These are phyloP conservation scores for Starmera pachycereana DNA, from an alignment of 805 yeast genomes.

Conservation along the genomic window DNA sequence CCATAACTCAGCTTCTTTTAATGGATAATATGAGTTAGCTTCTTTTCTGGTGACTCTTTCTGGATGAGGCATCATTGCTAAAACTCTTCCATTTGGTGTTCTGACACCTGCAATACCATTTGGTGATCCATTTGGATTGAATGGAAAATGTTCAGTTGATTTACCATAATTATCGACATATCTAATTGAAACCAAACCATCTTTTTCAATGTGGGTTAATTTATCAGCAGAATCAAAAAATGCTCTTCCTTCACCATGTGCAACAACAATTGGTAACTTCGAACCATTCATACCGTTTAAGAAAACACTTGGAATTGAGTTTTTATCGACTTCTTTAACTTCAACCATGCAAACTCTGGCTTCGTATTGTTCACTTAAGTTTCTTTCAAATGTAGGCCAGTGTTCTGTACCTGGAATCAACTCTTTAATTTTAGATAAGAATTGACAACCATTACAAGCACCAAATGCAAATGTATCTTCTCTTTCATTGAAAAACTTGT, in stretches of 20 bases:
- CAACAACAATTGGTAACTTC: conserved; percentile 90
- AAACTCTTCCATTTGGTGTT: conserved; percentile 85
- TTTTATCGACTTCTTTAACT: conserved; percentile 43
- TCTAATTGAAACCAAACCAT: conserved; percentile 55
- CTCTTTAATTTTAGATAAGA: conserved; percentile 74
- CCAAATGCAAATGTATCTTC: conserved; percentile 93
- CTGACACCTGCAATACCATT: conserved; percentile 88
- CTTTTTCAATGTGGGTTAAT: conserved; percentile 36
- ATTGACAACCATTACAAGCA: conserved; percentile 98
- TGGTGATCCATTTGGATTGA: conserved; percentile 94
- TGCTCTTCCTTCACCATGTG: conserved; percentile 98
- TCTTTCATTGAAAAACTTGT: conserved; percentile 74
- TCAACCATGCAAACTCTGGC: conserved; percentile 91
- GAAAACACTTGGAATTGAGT: conserved; percentile 45
- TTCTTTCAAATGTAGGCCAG: conserved; percentile 96
- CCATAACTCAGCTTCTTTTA: conserved; percentile 49
- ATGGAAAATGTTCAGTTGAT: conserved; percentile 75
- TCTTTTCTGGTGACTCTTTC: conserved; percentile 87
- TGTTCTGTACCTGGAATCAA: conserved; percentile 87
- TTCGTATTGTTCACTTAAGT: conserved; percentile 89
- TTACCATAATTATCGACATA: conserved; percentile 89
- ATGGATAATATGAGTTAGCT: conserved; percentile 86
- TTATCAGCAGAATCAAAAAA: conserved; percentile 41
- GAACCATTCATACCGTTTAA: conserved; percentile 90
- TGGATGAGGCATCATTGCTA: conserved; percentile 99